Conservation (phyloP, 345 rosid genomes). For the Conringia planisiliqua region DNA sequence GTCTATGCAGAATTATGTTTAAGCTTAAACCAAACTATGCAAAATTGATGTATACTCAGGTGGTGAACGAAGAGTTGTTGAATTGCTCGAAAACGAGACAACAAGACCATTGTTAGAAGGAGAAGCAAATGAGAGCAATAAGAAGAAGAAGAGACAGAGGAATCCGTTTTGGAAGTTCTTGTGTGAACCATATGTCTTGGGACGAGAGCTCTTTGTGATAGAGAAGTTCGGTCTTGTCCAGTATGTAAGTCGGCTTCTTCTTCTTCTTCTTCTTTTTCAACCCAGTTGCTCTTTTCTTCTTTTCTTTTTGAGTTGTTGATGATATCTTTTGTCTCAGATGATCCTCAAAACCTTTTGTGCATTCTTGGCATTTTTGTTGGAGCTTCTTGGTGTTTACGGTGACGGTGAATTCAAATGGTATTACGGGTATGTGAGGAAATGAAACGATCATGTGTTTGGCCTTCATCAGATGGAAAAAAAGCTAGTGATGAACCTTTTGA, state of each 20-base stretch:
- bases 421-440: conserved; percentile 53
- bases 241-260: conserved; percentile 49
- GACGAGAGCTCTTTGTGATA: conserved; percentile 58
- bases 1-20: neutral
- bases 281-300: neutral
- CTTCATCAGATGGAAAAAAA: neutral
- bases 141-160: neutral
- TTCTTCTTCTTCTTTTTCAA: neutral
- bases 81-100: conserved; percentile 59
- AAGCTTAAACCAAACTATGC: neutral
- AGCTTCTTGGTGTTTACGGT: conserved; percentile 68
- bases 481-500: neutral
- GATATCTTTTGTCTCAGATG: conserved; percentile 49
- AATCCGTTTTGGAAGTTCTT: conserved; percentile 55
- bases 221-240: conserved; percentile 81
- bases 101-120: conserved; percentile 49
- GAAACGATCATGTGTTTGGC: neutral
- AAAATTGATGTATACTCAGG: conserved; percentile 36
- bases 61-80: conserved; percentile 63
- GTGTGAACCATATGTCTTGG: conserved; percentile 57
- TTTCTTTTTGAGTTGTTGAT: neutral
- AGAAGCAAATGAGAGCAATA: conserved; percentile 27
- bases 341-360: conserved; percentile 83
- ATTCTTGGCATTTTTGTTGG: conserved; percentile 64
- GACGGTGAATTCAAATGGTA: conserved; percentile 86